These are phyloP conservation scores for Tilletia walkeri DNA, from an alignment of 1,284 basidiomycete species.

Conservation along the genomic window DNA sequence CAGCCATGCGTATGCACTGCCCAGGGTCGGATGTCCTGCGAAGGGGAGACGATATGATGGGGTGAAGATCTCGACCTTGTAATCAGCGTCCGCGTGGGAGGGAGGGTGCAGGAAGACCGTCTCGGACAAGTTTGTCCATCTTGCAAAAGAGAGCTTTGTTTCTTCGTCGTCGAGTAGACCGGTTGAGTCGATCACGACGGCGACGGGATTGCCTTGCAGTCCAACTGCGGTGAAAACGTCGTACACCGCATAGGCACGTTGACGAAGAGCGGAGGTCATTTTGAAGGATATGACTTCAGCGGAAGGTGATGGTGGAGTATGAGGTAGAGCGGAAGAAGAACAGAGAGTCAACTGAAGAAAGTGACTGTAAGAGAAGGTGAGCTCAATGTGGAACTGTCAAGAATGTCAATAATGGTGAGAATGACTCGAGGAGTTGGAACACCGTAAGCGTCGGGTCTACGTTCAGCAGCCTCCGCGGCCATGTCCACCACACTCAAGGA, in stretches of 20 bases:
- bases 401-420: too few species aligned
- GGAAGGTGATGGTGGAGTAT: not conserved
- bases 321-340: not conserved
- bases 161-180: conserved; percentile 31
- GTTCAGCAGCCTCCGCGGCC: too few species aligned
- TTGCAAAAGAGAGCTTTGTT: conserved; percentile 31
- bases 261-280: not conserved
- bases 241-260: conserved; percentile 6
- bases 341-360: too few species aligned
- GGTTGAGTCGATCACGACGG: conserved; percentile 31
- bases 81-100: conserved; percentile 31
- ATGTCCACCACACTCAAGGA: too few species aligned
- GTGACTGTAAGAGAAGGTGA: too few species aligned
- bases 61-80: conserved; percentile 44
- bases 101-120: conserved; percentile 44
- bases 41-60: conserved; percentile 42
- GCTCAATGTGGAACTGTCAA: too few species aligned
- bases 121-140: conserved; percentile 49
- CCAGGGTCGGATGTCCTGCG: conserved; percentile 48
- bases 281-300: too few species aligned
- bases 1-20: conserved; percentile 37
- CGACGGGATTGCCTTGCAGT: conserved; percentile 45
- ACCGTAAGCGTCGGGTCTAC: too few species aligned
- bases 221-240: conserved; percentile 40
- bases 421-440: too few species aligned